A percentile compares a stretch with the other conserved stretches of the same genome.
These are phyloP conservation scores for Penicillium glabrum DNA, from an alignment of 2,329 filamentous ascomycete genomes.

Conservation along the genomic window DNA sequence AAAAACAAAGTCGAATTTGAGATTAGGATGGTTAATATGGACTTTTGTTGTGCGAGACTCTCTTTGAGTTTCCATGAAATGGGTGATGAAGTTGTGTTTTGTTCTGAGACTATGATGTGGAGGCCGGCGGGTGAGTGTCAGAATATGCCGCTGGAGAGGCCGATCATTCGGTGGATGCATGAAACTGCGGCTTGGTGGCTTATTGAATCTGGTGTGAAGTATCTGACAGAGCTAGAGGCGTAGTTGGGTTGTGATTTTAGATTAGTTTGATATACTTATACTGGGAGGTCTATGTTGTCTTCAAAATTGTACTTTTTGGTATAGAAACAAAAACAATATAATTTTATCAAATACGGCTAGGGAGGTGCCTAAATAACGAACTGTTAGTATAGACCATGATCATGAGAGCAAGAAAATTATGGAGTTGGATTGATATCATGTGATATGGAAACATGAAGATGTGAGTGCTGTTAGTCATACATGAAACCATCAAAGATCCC, in stretches of 20 bases:
- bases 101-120: constrained; percentile 35
- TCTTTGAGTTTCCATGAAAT: constrained; percentile 23
- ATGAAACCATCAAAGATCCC: too few species aligned
- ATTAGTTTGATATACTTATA: not conserved
- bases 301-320: too few species aligned
- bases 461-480: too few species aligned
- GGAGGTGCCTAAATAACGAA: too few species aligned
- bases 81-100: constrained; percentile 21
- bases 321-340: too few species aligned
- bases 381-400: too few species aligned
- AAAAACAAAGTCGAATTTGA: constrained; percentile 32
- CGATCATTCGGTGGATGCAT: constrained; percentile 30
- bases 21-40: constrained; percentile 19
- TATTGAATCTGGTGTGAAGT: constrained; percentile 33
- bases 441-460: too few species aligned
- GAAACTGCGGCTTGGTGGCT: constrained; percentile 39
- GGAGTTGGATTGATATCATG: too few species aligned
- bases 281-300: too few species aligned
- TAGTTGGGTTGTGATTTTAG: not conserved
- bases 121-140: constrained; percentile 13
- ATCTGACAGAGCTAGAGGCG: constrained; percentile 19
- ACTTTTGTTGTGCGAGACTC: constrained; percentile 21
- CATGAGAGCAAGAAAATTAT: too few species aligned
- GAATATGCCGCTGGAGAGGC: constrained; percentile 31
- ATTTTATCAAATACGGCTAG: too few species aligned